Evolutionary conservation across 2,329 filamentous ascomycete genomes (phyloP), one percentile per base, ranked within the genome.

Genomic region (Pseudogymnoascus sp.): DNA sequence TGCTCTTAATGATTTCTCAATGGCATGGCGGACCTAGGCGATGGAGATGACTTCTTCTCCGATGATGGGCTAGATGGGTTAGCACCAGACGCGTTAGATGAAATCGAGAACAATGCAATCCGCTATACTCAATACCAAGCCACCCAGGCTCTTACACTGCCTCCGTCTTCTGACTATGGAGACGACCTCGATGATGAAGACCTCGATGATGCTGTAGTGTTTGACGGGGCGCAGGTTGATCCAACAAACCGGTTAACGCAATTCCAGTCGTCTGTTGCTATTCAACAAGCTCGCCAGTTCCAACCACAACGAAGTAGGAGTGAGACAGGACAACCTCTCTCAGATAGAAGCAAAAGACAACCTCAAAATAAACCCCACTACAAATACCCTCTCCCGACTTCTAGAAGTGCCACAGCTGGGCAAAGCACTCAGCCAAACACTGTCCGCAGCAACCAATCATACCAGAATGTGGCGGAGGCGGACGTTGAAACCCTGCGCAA

Each of bases 11-110:
- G 70, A 68, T 57, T 74, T 76, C 61, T 74, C 74, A 64, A 74
- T 64, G 70, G 72, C 69, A 77, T 77, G 74, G 72, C 73, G 63
- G 74, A 73, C 38, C 61, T 66, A 65, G 66, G 67, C 59, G 70
- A 73, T 62, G 73, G 71, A 60, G 81, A 82, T 76, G 83, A 86
- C 76, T 82, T 84, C 66, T 87, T 85, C 71, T 83, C 80, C 65
- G 86, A 87, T 71, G 85, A 87, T 71, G 84, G 80, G 65, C 78
- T 89, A 68, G 84, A 88, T 72, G 78, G 82, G 42, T 76, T 88
- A 44, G 82, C 85, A 67, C 78, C 81, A 66, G 80, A 81, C 66
- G 78, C 78, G 57, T 76, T 88, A 3, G 79, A 84, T 68, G 84
- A 87, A 71, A 82, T 89, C 66, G 86, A 89, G 71, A 81, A 82